A percentile compares a stretch with the other conserved stretches of the same genome.
These are phyloP conservation scores for Hypoxylon rickii DNA, from an alignment of 495 filamentous ascomycete species.

Conservation along the genomic window DNA sequence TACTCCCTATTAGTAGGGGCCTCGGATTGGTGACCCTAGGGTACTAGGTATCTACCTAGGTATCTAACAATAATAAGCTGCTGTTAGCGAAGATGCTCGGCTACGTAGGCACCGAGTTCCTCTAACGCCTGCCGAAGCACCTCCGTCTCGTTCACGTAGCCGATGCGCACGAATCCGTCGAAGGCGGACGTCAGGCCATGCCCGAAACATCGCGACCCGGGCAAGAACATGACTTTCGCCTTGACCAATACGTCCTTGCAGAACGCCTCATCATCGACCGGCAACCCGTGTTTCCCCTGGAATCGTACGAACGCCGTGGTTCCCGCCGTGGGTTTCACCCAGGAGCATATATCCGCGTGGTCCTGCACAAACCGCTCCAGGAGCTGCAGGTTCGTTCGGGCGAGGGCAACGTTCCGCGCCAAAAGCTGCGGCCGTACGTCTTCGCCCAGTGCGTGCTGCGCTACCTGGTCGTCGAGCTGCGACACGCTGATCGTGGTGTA, in stretches of 20 bases:
- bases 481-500: constrained; percentile 88
- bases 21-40: too few relatives aligned
- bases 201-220: constrained; percentile 78
- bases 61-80: background rate
- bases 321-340: constrained; percentile 79
- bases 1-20: too few relatives aligned
- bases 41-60: too few relatives aligned
- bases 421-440: constrained; percentile 70
- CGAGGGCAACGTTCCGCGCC: constrained; percentile 70
- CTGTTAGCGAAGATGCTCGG: constrained; percentile 20
- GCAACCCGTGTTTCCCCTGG: constrained; percentile 60
- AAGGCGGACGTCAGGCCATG: constrained; percentile 61
- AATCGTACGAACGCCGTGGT: constrained; percentile 84
- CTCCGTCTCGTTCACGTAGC: constrained; percentile 74
- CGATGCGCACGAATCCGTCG: constrained; percentile 77
- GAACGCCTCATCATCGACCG: constrained; percentile 73
- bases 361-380: constrained; percentile 70
- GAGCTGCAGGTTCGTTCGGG: constrained; percentile 68
- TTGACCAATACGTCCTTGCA: constrained; percentile 70
- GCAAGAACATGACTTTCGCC: constrained; percentile 79
- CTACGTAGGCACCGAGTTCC: constrained; percentile 64
- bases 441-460: constrained; percentile 69
- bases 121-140: constrained; percentile 71
- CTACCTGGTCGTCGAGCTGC: constrained; percentile 80
- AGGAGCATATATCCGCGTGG: constrained; percentile 62